Evolutionary conservation across 2,329 filamentous ascomycete genomes (phyloP).

Genomic region (Scedosporium dehoogii): DNA sequence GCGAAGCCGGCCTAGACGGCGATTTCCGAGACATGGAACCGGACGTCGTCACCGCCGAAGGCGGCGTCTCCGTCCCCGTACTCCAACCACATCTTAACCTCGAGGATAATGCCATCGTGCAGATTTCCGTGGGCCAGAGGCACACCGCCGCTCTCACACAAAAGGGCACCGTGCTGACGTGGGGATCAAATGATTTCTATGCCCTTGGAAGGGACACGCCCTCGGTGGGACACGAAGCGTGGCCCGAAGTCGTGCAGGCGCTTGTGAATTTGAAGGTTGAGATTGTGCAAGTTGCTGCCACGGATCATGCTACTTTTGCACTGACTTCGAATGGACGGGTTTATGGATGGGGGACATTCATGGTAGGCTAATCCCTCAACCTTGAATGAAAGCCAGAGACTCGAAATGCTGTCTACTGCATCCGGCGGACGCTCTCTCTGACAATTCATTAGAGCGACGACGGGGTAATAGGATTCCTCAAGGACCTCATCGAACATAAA

Average conservation of each 20-base stretch:
- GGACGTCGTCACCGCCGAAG: neutral
- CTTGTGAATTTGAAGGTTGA: conserved; percentile 35
- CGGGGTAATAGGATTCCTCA: conserved; percentile 40
- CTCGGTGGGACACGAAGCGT: conserved; percentile 17
- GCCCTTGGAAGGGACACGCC: conserved; percentile 45
- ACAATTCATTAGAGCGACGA: conserved; percentile 23
- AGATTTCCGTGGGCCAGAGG: conserved; percentile 54
- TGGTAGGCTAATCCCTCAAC: conserved; percentile 21
- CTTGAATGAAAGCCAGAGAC: neutral
- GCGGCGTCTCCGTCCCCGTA: neutral
- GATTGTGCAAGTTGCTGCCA: conserved; percentile 49
- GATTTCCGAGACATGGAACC: neutral
- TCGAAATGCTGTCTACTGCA: neutral
- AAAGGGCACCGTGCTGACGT: conserved; percentile 53
- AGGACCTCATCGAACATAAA: conserved; percentile 16
- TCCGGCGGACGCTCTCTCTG: neutral
- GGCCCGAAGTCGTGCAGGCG: conserved; percentile 18
- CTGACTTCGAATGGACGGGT: conserved; percentile 51
- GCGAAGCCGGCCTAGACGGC: conserved; percentile 1
- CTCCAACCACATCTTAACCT: conserved; percentile 46
- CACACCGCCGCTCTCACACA: conserved; percentile 52
- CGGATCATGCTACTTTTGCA: conserved; percentile 53
- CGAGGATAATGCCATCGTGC: conserved; percentile 46
- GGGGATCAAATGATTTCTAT: conserved; percentile 59
- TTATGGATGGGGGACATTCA: conserved; percentile 60